Evolutionary conservation across 441 rosid species (phyloP).

Genomic region (Mallotus japonicus): DNA sequence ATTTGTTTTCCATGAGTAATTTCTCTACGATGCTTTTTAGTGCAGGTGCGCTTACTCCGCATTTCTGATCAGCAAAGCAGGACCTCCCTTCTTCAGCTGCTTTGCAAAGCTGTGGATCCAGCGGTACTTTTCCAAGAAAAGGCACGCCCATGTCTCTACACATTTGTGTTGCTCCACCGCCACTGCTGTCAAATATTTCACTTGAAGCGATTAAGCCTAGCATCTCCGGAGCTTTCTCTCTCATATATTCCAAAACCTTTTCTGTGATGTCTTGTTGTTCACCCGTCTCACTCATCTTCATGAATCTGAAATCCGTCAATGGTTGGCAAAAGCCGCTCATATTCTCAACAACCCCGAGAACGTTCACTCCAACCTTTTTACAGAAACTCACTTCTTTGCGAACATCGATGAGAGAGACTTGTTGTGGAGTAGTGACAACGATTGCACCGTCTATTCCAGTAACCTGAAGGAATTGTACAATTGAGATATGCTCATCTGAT

Average conservation of each 20-base stretch:
- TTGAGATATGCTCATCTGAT: slow-evolving; percentile 89
- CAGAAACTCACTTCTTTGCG: slow-evolving; percentile 92
- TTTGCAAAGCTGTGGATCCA: slow-evolving; percentile 94
- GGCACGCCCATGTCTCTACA: slow-evolving; percentile 80
- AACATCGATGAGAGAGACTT: slow-evolving; percentile 86
- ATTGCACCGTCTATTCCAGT: slow-evolving; percentile 92
- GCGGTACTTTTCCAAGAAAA: slow-evolving; percentile 85
- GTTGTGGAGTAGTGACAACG: slow-evolving; percentile 87
- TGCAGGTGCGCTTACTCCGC: slow-evolving; percentile 63
- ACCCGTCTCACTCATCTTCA: slow-evolving; percentile 46
- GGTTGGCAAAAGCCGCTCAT: slow-evolving; percentile 92
- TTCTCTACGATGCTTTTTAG: slow-evolving; percentile 64
- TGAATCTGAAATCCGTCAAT: slow-evolving; percentile 59
- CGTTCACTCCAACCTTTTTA: slow-evolving; percentile 86
- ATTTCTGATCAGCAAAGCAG: slow-evolving; percentile 66
- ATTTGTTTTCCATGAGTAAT: slow-evolving; percentile 36
- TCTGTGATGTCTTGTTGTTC: slow-evolving; percentile 61
- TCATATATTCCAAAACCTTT: slow-evolving; percentile 45
- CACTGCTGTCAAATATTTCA: slow-evolving; percentile 84
- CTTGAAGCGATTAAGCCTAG: slow-evolving; percentile 50
- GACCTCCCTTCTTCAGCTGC: slow-evolving; percentile 93
- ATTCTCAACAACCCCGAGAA: slow-evolving; percentile 94
- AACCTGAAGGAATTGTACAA: slow-evolving; percentile 80
- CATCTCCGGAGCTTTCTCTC: slow-evolving; percentile 75
- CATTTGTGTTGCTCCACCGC: slow-evolving; percentile 85